Conservation (phyloP, 345 rosid species). For the Populus ilicifolia region DNA sequence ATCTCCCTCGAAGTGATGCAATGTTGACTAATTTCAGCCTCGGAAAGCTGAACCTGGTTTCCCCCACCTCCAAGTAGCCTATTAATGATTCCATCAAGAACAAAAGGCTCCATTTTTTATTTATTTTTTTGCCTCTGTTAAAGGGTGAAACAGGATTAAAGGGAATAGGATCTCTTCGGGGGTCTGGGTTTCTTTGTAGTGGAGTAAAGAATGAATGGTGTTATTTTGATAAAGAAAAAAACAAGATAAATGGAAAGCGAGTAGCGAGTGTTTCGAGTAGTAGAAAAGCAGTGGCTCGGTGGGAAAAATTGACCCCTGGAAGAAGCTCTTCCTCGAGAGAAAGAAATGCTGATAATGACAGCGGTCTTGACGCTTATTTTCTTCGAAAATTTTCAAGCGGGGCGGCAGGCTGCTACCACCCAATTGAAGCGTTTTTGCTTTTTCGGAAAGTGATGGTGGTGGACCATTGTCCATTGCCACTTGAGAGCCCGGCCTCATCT, state of each 20-base stretch:
- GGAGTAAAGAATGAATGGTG: conserved; percentile 16
- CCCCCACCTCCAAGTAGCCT: conserved; percentile 28
- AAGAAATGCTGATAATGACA: neutral
- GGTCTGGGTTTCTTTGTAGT: conserved; percentile 1
- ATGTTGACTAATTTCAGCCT: conserved; percentile 25
- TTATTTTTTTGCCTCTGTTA: neutral
- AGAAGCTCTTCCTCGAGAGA: neutral
- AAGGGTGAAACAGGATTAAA: neutral
- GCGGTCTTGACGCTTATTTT: neutral
- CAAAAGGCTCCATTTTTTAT: conserved; percentile 16
- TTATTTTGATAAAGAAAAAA: neutral
- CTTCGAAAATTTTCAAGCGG: neutral
- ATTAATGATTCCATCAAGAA: conserved; percentile 20
- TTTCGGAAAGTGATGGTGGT: neutral
- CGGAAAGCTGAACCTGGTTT: conserved; percentile 31
- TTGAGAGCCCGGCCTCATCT: neutral
- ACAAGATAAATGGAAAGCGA: neutral
- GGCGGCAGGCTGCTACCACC: neutral
- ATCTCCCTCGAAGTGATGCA: conserved; percentile 20
- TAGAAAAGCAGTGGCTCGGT: neutral
- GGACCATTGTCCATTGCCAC: neutral
- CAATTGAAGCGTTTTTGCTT: neutral
- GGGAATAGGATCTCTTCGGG: neutral
- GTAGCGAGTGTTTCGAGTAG: neutral
- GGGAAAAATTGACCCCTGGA: neutral